A percentile compares a stretch with the other conserved stretches of the same genome.
phyloP scores from a whole-genome alignment of 352 stramenopile species.

The Halophytophthora batemanensis region DNA sequence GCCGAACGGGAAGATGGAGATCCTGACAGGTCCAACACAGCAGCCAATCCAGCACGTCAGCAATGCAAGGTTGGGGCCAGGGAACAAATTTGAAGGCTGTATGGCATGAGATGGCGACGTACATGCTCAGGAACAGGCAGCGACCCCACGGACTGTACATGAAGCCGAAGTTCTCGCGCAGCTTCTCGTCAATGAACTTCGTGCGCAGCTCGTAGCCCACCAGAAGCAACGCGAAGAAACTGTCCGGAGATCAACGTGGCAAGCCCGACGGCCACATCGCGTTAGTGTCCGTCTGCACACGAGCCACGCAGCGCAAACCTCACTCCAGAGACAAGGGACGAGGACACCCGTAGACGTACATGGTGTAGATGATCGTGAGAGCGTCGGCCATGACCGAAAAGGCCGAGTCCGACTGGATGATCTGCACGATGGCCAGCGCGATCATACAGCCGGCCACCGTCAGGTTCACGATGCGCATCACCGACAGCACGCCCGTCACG shows the following conservation, averaged over 20 bases:
- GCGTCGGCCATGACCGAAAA: slow-evolving; percentile 74
- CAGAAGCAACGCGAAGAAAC: slow-evolving; percentile 81
- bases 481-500: slow-evolving; percentile 71
- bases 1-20: slow-evolving; percentile 88
- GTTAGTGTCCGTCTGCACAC: background rate
- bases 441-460: slow-evolving; percentile 74
- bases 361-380: slow-evolving; percentile 84
- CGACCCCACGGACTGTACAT: slow-evolving; percentile 88
- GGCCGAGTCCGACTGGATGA: slow-evolving; percentile 60
- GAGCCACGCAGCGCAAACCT: background rate
- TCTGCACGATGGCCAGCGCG: slow-evolving; percentile 59
- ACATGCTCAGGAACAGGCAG: slow-evolving; percentile 87
- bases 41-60: slow-evolving; percentile 6
- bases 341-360: slow-evolving; percentile 65
- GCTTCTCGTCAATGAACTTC: slow-evolving; percentile 53
- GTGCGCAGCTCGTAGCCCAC: slow-evolving; percentile 84
- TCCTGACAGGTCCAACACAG: slow-evolving; percentile 31
- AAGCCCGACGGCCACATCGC: background rate
- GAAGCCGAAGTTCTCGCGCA: slow-evolving; percentile 84
- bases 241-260: slow-evolving; percentile 15
- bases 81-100: too few relatives aligned
- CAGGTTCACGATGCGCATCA: slow-evolving; percentile 78
- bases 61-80: background rate
- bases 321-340: background rate
- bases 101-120: slow-evolving; percentile 9